These are phyloP conservation scores for Quercus gilva DNA, from an alignment of 306 rosid genomes.

Conservation along the genomic window DNA sequence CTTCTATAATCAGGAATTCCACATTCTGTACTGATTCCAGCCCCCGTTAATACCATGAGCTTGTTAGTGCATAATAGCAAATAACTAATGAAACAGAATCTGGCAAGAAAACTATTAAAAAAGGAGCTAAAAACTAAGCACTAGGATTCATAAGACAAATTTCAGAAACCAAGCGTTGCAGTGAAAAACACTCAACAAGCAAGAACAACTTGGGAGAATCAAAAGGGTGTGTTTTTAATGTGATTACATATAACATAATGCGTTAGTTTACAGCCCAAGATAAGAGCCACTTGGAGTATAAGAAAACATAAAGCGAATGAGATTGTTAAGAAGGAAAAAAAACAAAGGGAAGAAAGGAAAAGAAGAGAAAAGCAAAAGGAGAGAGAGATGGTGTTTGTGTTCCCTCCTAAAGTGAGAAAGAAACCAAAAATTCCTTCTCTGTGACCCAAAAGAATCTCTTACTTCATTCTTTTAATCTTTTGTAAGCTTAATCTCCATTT, in stretches of 20 bases:
- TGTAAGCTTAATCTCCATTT: slow-evolving; percentile 34
- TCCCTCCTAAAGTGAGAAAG: slow-evolving; percentile 49
- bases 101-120: no score
- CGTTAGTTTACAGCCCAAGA: slow-evolving; percentile 35
- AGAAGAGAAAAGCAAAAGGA: slow-evolving; percentile 37
- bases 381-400: slow-evolving; percentile 23
- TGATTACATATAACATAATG: slow-evolving; percentile 11
- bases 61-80: no score
- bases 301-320: background rate
- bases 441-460: slow-evolving; percentile 47
- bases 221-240: slow-evolving; percentile 19
- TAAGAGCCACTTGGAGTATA: slow-evolving; percentile 46
- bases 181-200: slow-evolving; percentile 12
- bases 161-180: slow-evolving; percentile 8
- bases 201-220: slow-evolving; percentile 23
- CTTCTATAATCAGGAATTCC: no score
- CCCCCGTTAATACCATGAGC: no score
- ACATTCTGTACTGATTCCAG: no score
- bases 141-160: no score
- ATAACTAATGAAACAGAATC: no score
- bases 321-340: background rate
- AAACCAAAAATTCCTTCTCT: slow-evolving; percentile 30
- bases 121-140: no score
- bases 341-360: background rate
- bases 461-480: slow-evolving; percentile 36